Conservation (phyloP, 2,329 filamentous ascomycete genomes). For the Ilyonectria destructans region DNA sequence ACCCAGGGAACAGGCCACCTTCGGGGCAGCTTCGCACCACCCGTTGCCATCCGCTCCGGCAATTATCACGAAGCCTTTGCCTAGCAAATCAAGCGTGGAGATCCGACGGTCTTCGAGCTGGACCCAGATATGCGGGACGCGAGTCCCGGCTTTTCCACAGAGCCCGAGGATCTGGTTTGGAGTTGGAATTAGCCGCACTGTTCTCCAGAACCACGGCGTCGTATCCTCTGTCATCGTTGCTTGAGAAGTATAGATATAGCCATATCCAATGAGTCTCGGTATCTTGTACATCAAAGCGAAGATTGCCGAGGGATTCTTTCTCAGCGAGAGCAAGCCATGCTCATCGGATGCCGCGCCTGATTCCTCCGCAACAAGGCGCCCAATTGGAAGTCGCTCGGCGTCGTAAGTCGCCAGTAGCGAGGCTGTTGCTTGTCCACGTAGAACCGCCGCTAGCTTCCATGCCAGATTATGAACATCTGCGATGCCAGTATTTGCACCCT, state of each 20-base stretch:
- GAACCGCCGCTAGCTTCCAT: constrained; percentile 13
- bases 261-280: constrained; percentile 11
- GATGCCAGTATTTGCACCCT: constrained; percentile 18
- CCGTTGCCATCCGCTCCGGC: constrained; percentile 3
- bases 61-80: constrained; percentile 4
- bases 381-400: constrained; percentile 8
- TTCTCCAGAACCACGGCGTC: constrained; percentile 8
- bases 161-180: background rate
- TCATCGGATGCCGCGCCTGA: constrained; percentile 7
- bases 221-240: constrained; percentile 3
- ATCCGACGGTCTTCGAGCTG: background rate
- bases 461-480: constrained; percentile 18
- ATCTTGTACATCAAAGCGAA: background rate
- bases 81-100: constrained; percentile 11
- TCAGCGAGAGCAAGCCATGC: constrained; percentile 5
- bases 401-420: constrained; percentile 5
- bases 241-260: constrained; percentile 5
- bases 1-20: background rate
- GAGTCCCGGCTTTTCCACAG: constrained; percentile 7
- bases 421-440: background rate
- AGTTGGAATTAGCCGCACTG: background rate
- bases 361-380: constrained; percentile 19
- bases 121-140: constrained; percentile 16
- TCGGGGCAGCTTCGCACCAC: background rate
- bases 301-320: background rate